These are phyloP conservation scores for Ogataea minuta DNA, from an alignment of 805 yeast genomes.

Conservation along the genomic window DNA sequence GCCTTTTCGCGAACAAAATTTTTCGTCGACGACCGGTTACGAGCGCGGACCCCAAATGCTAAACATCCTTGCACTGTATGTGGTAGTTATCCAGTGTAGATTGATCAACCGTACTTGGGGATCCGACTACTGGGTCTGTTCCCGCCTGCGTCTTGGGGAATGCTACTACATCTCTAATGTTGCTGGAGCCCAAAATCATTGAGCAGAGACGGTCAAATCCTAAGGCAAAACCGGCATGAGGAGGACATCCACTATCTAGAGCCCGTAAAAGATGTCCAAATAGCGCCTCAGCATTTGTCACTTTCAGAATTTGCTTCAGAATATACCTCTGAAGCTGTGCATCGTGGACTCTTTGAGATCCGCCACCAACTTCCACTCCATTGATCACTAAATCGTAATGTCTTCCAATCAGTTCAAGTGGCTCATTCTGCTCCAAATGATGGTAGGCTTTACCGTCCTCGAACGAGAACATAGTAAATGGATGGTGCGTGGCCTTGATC, in stretches of 20 bases:
- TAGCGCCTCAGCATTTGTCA: slow-evolving; percentile 54
- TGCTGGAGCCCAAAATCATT: slow-evolving; percentile 72
- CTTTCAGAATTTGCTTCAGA: slow-evolving; percentile 60
- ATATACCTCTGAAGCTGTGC: slow-evolving; percentile 71
- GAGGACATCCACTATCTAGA: slow-evolving; percentile 90
- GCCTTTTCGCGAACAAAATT: slow-evolving; percentile 13
- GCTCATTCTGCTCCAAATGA: slow-evolving; percentile 36
- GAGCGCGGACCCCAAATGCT: slow-evolving; percentile 1
- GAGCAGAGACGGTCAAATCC: slow-evolving; percentile 95
- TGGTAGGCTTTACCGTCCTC: slow-evolving; percentile 60
- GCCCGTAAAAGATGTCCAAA: slow-evolving; percentile 88
- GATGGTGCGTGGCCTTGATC: slow-evolving; percentile 86
- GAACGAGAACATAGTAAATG: slow-evolving; percentile 87
- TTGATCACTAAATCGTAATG: slow-evolving; percentile 93
- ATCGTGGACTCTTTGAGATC: slow-evolving; percentile 93
- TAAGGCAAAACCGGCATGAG: slow-evolving; percentile 95
- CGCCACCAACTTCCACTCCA: slow-evolving; percentile 97
- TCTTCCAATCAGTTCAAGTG: slow-evolving; percentile 73
- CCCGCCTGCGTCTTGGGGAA: slow-evolving; percentile 94
- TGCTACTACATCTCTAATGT: slow-evolving; percentile 91
- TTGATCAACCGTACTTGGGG: slow-evolving; percentile 68
- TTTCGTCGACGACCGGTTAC: slow-evolving; percentile 12
- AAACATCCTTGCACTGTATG: slow-evolving; percentile 27
- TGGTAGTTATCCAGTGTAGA: slow-evolving; percentile 55
- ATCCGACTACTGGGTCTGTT: slow-evolving; percentile 78